A percentile compares a stretch with the other conserved stretches of the same genome.
These are phyloP conservation scores for Calonectria montana DNA, from an alignment of 2,329 filamentous ascomycete species.

Conservation along the genomic window DNA sequence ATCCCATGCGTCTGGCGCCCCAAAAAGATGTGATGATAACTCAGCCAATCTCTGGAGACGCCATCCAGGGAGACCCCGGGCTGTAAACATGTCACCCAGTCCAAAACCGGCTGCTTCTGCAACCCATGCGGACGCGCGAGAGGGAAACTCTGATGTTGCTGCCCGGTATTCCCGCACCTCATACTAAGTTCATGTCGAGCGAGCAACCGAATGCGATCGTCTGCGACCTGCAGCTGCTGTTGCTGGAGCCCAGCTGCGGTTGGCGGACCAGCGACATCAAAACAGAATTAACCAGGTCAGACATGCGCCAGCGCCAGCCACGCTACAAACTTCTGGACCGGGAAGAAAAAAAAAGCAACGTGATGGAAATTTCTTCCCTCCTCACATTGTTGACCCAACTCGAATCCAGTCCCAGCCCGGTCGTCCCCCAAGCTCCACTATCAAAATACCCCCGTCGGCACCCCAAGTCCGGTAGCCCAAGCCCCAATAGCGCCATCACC, in stretches of 20 bases:
- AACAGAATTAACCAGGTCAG: slow-evolving; percentile 15
- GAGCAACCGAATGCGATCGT: background rate
- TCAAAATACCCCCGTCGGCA: background rate
- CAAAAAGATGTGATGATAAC: slow-evolving; percentile 10
- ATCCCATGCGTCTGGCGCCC: slow-evolving; percentile 15
- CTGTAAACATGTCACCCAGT: slow-evolving; percentile 1
- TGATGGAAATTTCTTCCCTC: slow-evolving; percentile 1
- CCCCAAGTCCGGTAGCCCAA: slow-evolving; percentile 7
- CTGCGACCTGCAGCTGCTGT: slow-evolving; percentile 18
- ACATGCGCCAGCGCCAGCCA: slow-evolving; percentile 28
- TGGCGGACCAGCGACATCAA: slow-evolving; percentile 30
- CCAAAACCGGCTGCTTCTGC: slow-evolving; percentile 7
- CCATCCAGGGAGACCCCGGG: slow-evolving; percentile 2
- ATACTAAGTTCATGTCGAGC: background rate
- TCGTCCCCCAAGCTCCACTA: slow-evolving; percentile 4
- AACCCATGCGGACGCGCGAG: slow-evolving; percentile 1
- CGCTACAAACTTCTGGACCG: slow-evolving; percentile 15
- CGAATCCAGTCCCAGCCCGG: background rate
- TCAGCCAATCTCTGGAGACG: slow-evolving; percentile 17
- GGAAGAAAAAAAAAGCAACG: slow-evolving; percentile 21
- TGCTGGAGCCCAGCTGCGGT: slow-evolving; percentile 9
- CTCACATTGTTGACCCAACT: background rate
- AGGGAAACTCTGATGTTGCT: background rate
- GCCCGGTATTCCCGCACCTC: slow-evolving; percentile 13
- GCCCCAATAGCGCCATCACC: slow-evolving; percentile 20